Evolutionary conservation across 352 stramenopile species (phyloP).

Genomic region (Detonula confervacea): DNA sequence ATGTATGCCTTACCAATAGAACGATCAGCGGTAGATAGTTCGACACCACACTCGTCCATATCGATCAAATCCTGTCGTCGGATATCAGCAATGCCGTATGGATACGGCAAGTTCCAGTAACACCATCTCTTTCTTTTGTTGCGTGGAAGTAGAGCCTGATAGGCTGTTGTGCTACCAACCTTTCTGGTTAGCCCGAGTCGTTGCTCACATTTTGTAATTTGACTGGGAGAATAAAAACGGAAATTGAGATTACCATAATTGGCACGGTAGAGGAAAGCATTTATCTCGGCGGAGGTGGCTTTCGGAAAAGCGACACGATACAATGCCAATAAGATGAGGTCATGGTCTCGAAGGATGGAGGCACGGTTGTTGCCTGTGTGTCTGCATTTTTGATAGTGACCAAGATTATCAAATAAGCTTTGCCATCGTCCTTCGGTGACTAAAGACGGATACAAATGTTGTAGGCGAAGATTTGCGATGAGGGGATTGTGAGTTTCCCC

Average conservation of each 20-base stretch:
- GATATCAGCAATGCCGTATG: slow-evolving; percentile 19
- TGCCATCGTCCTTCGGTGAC: background rate
- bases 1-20: slow-evolving; percentile 13
- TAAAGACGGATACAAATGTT: background rate
- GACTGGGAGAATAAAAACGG: slow-evolving; percentile 7
- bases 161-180: slow-evolving; percentile 9
- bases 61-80: slow-evolving; percentile 15
- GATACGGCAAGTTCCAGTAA: slow-evolving; percentile 21
- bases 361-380: slow-evolving; percentile 7
- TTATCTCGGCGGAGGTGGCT: slow-evolving; percentile 7
- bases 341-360: background rate
- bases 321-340: slow-evolving; percentile 1
- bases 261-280: slow-evolving; percentile 23
- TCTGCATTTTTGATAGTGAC: background rate
- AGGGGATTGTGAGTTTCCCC: background rate
- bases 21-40: slow-evolving; percentile 3
- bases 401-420: background rate
- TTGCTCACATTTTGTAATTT: slow-evolving; percentile 18
- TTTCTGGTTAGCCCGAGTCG: slow-evolving; percentile 25
- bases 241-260: slow-evolving; percentile 7
- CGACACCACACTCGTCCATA: slow-evolving; percentile 15
- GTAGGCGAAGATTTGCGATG: background rate
- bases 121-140: slow-evolving; percentile 4
- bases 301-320: slow-evolving; percentile 19
- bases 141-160: slow-evolving; percentile 7